These are phyloP conservation scores for Perkinsela sp. DNA, from an alignment of 208 protist species.

Conservation along the genomic window DNA sequence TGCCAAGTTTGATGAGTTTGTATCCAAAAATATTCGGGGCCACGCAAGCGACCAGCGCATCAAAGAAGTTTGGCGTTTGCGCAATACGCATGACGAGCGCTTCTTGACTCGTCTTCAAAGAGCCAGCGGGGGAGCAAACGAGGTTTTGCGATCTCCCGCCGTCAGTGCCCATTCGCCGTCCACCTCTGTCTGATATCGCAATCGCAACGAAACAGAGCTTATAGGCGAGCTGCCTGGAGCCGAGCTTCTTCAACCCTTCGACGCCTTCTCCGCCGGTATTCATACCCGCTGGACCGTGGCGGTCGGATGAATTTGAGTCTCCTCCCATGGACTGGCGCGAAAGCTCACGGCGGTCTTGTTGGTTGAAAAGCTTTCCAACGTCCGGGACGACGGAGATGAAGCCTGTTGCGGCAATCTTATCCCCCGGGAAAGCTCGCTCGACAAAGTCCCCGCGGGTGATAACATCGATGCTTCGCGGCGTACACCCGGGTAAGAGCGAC, in stretches of 20 bases:
- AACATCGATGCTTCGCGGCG: conserved; percentile 87
- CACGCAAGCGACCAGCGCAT: conserved; percentile 57
- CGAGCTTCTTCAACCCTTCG: conserved; percentile 79
- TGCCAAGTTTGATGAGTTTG: conserved; percentile 88
- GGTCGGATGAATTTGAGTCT: conserved; percentile 30
- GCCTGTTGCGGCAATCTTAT: conserved; percentile 77
- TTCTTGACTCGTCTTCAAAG: conserved; percentile 1
- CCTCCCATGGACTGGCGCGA: conserved; percentile 40
- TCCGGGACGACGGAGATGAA: conserved; percentile 92
- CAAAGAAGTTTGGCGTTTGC: conserved; percentile 21
- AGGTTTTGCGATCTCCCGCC: conserved; percentile 36
- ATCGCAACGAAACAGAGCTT: conserved; percentile 83
- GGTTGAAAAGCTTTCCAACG: conserved; percentile 64
- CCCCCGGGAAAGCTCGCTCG: conserved; percentile 91
- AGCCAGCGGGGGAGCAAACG: conserved; percentile 8
- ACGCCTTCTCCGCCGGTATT: conserved; percentile 33
- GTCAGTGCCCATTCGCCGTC: conserved; percentile 50
- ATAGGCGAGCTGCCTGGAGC: conserved; percentile 88
- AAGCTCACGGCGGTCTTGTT: conserved; percentile 37
- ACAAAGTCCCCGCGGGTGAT: conserved; percentile 85
- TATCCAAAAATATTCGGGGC: conserved; percentile 84
- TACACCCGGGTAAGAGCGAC: conserved; percentile 74
- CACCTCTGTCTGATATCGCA: conserved; percentile 44
- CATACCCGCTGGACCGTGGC: conserved; percentile 27
- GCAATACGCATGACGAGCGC: background rate